Conservation (phyloP, 1,139 yeast species). For the Suhomyces guaymorum region DNA sequence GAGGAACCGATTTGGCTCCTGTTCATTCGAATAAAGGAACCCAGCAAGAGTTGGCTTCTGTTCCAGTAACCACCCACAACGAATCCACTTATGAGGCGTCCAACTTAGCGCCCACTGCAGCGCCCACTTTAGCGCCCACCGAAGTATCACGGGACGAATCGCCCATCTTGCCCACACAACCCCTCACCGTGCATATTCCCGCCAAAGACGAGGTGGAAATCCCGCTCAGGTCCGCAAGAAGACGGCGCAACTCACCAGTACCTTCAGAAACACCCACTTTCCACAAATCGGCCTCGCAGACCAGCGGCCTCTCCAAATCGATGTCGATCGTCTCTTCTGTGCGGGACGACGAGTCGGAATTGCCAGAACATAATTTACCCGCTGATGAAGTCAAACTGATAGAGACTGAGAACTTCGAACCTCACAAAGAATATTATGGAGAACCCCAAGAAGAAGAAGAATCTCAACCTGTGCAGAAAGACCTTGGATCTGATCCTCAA, state of each 20-base stretch:
- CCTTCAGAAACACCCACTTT: slow-evolving; percentile 2
- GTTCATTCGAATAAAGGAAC: not conserved
- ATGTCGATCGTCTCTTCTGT: slow-evolving; percentile 1
- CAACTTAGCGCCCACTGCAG: too few species aligned
- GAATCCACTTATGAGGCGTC: too few species aligned
- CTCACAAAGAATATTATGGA: too few species aligned
- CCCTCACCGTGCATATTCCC: slow-evolving; percentile 2
- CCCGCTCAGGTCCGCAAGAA: slow-evolving; percentile 24
- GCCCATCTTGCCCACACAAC: too few species aligned
- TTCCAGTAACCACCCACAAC: too few species aligned
- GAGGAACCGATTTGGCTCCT: not conserved
- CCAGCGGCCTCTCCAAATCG: slow-evolving; percentile 2
- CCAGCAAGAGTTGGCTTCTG: too few species aligned
- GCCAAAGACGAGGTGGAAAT: slow-evolving; percentile 15
- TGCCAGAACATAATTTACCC: too few species aligned
- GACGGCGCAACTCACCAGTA: slow-evolving; percentile 16
- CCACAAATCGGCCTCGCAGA: slow-evolving; percentile 3
- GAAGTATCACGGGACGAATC: too few species aligned
- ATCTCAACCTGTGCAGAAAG: too few species aligned
- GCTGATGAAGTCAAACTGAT: not conserved
- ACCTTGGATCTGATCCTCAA: too few species aligned
- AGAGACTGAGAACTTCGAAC: not conserved
- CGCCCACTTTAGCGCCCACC: too few species aligned
- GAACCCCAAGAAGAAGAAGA: too few species aligned
- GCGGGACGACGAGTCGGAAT: not conserved